Evolutionary conservation across 2,329 filamentous ascomycete species (phyloP), one percentile per base, ranked within the genome.

Genomic region (Juglanconis oblonga): DNA sequence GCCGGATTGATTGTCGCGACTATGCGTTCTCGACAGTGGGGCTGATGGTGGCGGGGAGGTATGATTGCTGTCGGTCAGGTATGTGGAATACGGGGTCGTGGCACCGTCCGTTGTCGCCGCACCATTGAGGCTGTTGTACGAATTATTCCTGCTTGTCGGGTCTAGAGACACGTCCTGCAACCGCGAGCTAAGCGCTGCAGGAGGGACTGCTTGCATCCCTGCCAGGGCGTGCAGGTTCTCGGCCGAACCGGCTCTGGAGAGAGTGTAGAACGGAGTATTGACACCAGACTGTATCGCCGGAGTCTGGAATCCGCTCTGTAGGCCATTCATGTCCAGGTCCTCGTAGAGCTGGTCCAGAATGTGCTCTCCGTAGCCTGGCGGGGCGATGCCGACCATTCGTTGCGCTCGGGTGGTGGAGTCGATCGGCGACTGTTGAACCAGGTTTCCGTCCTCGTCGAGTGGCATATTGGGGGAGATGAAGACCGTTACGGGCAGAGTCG

Each of bases 381-480:
- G 95, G 10, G 94, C 93, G 61, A 89, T 84, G 32, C 84, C 82
- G 24, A 84, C 80, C 59, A 85, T 78, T 45, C 86, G 81, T 45
- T 80, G 78, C 49, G 82, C 78, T 9, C 77, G 77, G 38, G 76
- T 78, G 71, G 66, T 80, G 7, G 45, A 31, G 74, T 61, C 78
- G 71, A 70, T 79, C 67, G 83, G 80, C n/a, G 78, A 78, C 68
- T 86, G 83, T 56, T 83, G 81, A 56, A 91, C 79, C 2, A 98
- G 82, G 67, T 90, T 88, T 67, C 96, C 95, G 62, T 94, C 85
- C 55, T 96, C 92, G 68, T 95, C 91, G 42, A 97, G 85, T 0
- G 92, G 89, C 68, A 97, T 87, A 70, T 95, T 95, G 0, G 95
- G 94, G 5, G 95, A 99, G 66, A 98, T 97, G 76, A 97, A 97